Evolutionary conservation across 441 rosid genomes (phyloP).

Genomic region (Corymbia citriodora): DNA sequence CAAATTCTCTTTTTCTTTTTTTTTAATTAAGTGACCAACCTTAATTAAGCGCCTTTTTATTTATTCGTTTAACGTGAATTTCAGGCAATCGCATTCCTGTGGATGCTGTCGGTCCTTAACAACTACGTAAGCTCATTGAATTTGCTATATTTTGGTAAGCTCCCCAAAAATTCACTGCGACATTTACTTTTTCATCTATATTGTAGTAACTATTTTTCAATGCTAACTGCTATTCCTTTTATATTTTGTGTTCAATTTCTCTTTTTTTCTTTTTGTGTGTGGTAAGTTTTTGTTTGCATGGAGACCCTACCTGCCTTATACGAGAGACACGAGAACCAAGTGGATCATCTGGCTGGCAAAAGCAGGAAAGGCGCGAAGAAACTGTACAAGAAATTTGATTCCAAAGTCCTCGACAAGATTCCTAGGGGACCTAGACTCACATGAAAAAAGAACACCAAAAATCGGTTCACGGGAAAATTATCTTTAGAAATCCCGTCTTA

Average conservation of each 20-base stretch:
- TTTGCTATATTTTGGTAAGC: slow-evolving; percentile 38
- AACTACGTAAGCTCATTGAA: slow-evolving; percentile 35
- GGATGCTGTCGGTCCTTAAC: slow-evolving; percentile 43
- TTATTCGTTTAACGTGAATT: not conserved
- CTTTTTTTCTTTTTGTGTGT: too few species aligned
- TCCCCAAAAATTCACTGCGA: not conserved
- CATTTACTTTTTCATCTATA: not conserved
- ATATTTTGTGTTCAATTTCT: not conserved
- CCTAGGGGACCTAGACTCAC: slow-evolving; percentile 26
- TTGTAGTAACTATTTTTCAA: not conserved
- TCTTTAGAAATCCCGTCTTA: accelerated
- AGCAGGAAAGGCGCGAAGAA: slow-evolving; percentile 24
- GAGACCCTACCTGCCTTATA: slow-evolving; percentile 43
- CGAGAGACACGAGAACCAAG: slow-evolving; percentile 33
- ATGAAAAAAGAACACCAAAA: not conserved
- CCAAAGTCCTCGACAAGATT: slow-evolving; percentile 36
- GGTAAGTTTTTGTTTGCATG: slow-evolving; percentile 33
- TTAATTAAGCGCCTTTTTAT: not conserved
- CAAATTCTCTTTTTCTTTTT: not conserved
- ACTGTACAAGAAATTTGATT: slow-evolving; percentile 25
- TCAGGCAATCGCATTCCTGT: slow-evolving; percentile 36
- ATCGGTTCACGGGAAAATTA: not conserved
- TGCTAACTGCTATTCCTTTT: not conserved
- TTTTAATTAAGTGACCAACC: not conserved
- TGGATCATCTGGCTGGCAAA: slow-evolving; percentile 28